These are phyloP conservation scores for Zychaea mexicana DNA, from an alignment of 371 early-diverging fungal species.

Conservation along the genomic window DNA sequence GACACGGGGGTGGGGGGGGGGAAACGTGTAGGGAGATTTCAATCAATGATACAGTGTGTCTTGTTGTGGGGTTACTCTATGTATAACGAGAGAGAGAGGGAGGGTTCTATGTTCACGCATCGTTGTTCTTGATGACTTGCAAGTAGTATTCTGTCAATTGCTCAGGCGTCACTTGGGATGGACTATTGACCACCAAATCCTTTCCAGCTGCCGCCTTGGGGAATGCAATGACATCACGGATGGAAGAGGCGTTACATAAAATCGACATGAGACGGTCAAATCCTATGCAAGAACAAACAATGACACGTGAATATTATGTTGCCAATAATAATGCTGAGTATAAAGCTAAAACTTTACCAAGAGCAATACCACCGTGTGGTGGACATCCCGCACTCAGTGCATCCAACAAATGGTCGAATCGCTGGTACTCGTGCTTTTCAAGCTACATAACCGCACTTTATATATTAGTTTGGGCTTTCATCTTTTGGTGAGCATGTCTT, in stretches of 20 bases:
- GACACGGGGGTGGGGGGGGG: too few relatives aligned
- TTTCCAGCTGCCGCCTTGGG: conserved; percentile 85
- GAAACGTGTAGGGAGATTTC: too few relatives aligned
- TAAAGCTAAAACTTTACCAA: conserved; percentile 49
- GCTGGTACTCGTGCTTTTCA: conserved; percentile 51
- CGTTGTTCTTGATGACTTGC: conserved; percentile 27
- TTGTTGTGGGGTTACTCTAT: too few relatives aligned
- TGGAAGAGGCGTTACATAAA: conserved; percentile 70
- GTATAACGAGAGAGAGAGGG: too few relatives aligned
- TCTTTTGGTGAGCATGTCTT: neutral
- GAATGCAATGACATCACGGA: conserved; percentile 94
- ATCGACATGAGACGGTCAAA: conserved; percentile 87
- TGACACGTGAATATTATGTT: neutral
- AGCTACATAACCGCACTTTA: conserved; percentile 14
- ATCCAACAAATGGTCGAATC: conserved; percentile 83
- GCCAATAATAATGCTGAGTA: neutral
- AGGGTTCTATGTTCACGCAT: neutral
- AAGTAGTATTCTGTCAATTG: conserved; percentile 75
- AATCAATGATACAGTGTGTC: too few relatives aligned
- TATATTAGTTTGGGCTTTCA: neutral
- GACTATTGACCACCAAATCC: conserved; percentile 84
- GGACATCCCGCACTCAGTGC: conserved; percentile 88
- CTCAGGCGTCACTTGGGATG: conserved; percentile 60
- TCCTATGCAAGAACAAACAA: conserved; percentile 36
- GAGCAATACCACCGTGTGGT: conserved; percentile 90